A percentile compares a stretch with the other conserved stretches of the same genome.
These are phyloP conservation scores for Gossypium sturtianum DNA, from an alignment of 345 rosid genomes.

Conservation along the genomic window DNA sequence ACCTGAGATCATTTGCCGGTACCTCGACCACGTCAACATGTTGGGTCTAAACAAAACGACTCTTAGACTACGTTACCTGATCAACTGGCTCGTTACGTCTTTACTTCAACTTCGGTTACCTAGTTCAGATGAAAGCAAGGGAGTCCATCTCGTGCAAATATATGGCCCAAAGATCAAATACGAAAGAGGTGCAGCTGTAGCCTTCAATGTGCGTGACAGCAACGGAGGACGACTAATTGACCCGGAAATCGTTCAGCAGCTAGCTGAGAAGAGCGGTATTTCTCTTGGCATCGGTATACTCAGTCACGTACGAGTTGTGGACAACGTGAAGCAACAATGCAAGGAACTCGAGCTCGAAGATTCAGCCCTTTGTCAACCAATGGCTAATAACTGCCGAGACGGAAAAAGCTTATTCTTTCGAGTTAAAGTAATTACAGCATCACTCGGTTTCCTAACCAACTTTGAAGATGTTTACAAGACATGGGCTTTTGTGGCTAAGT, in stretches of 20 bases:
- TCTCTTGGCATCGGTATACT: conserved; percentile 59
- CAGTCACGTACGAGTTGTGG: conserved; percentile 47
- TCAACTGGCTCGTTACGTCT: conserved; percentile 85
- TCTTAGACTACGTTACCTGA: conserved; percentile 59
- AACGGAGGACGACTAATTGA: conserved; percentile 33
- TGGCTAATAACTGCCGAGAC: conserved; percentile 30
- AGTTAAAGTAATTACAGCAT: conserved; percentile 63
- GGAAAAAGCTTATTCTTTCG: conserved; percentile 43
- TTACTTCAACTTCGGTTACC: conserved; percentile 67
- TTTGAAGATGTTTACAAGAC: conserved; percentile 63
- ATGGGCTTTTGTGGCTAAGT: conserved; percentile 59
- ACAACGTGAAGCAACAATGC: conserved; percentile 39
- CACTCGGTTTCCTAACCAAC: conserved; percentile 61
- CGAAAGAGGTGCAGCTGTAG: conserved; percentile 64
- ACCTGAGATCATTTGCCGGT: conserved; percentile 65
- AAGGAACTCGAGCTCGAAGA: conserved; percentile 40
- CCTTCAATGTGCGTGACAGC: conserved; percentile 46
- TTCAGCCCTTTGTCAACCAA: conserved; percentile 45
- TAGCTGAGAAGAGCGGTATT: conserved; percentile 58
- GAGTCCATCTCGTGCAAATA: conserved; percentile 48
- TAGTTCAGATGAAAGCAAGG: conserved; percentile 33
- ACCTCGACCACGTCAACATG: conserved; percentile 70
- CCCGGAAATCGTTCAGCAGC: conserved; percentile 52
- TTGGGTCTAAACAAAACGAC: conserved; percentile 80
- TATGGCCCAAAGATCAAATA: conserved; percentile 73